phyloP scores from a whole-genome alignment of 371 early-diverging fungal genomes.

The Lichtheimia ramosa region DNA sequence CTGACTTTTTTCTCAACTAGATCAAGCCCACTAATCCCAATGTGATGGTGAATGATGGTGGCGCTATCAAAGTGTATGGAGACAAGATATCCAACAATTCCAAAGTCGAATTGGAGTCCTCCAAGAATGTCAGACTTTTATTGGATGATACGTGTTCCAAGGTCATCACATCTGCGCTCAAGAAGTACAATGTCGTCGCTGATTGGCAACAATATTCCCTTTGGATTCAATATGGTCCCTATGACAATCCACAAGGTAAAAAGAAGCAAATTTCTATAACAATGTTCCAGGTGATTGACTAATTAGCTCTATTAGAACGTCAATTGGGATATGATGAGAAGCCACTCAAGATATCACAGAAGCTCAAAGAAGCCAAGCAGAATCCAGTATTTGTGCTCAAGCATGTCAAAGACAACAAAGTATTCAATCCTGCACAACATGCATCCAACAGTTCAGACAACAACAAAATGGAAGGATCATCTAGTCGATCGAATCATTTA shows the following conservation, averaged over 20 bases:
- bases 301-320: too few relatives aligned
- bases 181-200: constrained; percentile 89
- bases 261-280: too few relatives aligned
- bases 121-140: constrained; percentile 85
- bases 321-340: constrained; percentile 82
- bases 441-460: constrained; percentile 6
- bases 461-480: constrained; percentile 5
- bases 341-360: constrained; percentile 77
- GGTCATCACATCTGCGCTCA: constrained; percentile 83
- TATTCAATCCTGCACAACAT: constrained; percentile 26
- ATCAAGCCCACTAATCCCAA: constrained; percentile 20
- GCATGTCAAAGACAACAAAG: constrained; percentile 68
- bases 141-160: constrained; percentile 83
- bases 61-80: constrained; percentile 76
- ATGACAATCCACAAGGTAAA: constrained; percentile 44
- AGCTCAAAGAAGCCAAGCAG: constrained; percentile 75
- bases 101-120: constrained; percentile 74
- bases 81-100: constrained; percentile 56
- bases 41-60: constrained; percentile 57
- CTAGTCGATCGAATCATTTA: neutral
- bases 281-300: too few relatives aligned
- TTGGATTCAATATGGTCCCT: constrained; percentile 71
- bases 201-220: constrained; percentile 88
- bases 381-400: constrained; percentile 80
- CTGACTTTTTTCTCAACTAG: neutral